Percentiles rank a stretch among this genome's conserved stretches.
phyloP scores from a whole-genome alignment of 345 rosid species.

The Laguncularia racemosa region DNA sequence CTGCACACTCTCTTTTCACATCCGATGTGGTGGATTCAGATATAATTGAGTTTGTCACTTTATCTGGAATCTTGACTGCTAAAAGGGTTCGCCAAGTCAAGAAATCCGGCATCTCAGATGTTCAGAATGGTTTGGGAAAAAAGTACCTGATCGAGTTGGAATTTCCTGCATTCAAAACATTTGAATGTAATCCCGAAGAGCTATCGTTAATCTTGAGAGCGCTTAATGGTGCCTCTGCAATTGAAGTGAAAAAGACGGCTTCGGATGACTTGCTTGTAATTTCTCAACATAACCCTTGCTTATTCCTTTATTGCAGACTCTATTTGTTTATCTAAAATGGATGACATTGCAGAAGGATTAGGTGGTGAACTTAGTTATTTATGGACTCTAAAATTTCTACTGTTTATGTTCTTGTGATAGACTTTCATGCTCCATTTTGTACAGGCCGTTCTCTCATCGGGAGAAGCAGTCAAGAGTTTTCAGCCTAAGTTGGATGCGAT shows the following conservation, averaged over 20 bases:
- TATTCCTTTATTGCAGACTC: neutral
- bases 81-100: slow-evolving; percentile 30
- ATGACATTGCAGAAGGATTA: too few species aligned
- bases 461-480: slow-evolving; percentile 40
- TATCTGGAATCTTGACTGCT: slow-evolving; percentile 61
- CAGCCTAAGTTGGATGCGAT: slow-evolving; percentile 48
- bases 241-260: slow-evolving; percentile 48
- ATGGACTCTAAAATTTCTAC: neutral
- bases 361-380: neutral
- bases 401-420: neutral
- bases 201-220: slow-evolving; percentile 34
- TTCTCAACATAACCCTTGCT: neutral
- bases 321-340: neutral
- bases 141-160: slow-evolving; percentile 43
- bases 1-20: slow-evolving; percentile 60
- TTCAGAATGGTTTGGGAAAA: slow-evolving; percentile 24
- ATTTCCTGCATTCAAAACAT: slow-evolving; percentile 34
- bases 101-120: slow-evolving; percentile 7
- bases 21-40: slow-evolving; percentile 40
- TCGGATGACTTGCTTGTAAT: slow-evolving; percentile 41
- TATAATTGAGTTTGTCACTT: slow-evolving; percentile 55
- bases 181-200: slow-evolving; percentile 27
- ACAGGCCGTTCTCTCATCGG: slow-evolving; percentile 63
- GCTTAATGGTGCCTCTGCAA: slow-evolving; percentile 34
- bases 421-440: neutral